Base-by-base conservation (phyloP, 2,329 filamentous ascomycete species). In the Aspergillus cejpii region DNA sequence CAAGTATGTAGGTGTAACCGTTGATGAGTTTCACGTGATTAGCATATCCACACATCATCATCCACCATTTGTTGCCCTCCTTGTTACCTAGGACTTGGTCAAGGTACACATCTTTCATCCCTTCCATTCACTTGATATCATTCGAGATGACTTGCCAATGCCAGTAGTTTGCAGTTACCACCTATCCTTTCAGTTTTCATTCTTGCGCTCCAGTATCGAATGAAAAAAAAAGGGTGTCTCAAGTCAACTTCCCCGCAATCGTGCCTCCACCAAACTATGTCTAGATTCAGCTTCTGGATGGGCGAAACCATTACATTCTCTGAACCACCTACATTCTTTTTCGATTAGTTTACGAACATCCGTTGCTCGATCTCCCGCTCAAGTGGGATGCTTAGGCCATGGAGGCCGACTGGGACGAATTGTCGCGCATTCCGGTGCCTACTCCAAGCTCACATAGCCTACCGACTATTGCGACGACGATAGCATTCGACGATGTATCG, bases 401-500 rank as follows among this genome's bases (percentile, higher is more conserved):
- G 71, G 71, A 73, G 61, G 67, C 69, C 49, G 71, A 74, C 51
- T 73, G 69, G 65, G 63, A 68, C 61, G 64, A 94, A 84, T 81
- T 94, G 68, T 80, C 82, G 68, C 85, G 88, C 68, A 81, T 92
- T 70, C 78, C 82, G 65, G 80, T 94, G 69, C 87, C 88, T 66
- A 82, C 86, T 59, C 82, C 85, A 60, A 83, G 80, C 62, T 75
- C 81, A 59, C 82, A 85, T 71, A 78, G 78, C 54, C 73, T 85
- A 59, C 78, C 83, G 34, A 85, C 85, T 17, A 80, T 81, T 45
- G 81, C 88, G 55, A 84, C 85, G 36, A 84, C 88, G 2, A 79
- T 96, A 66, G 84, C 85, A 38, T 98, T 98, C 68, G 92, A 98
- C 66, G 85, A 84, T 45, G 76, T 78, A 29, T 85, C 95, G 65